Conservation (phyloP, 73 alveolate species). For the Urostyla sp. region DNA sequence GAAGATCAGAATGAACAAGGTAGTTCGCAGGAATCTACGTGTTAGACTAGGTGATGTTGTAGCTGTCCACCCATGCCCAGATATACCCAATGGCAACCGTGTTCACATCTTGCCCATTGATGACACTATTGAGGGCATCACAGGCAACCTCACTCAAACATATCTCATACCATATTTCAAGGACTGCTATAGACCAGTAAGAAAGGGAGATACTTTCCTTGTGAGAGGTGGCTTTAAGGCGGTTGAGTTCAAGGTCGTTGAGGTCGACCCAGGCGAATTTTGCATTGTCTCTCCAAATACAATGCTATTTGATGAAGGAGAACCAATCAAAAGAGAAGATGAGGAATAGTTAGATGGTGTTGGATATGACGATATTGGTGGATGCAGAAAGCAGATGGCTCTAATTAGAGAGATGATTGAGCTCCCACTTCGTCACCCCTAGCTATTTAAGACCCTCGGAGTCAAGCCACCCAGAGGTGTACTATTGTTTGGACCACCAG, state of each 20-base stretch:
- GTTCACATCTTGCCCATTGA: slow-evolving; percentile 97
- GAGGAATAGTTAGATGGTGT: slow-evolving; percentile 96
- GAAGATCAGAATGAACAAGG: slow-evolving; percentile 96
- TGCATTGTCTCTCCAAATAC: slow-evolving; percentile 98
- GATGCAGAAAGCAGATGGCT: slow-evolving; percentile 99
- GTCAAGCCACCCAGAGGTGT: slow-evolving; percentile 99
- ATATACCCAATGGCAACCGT: slow-evolving; percentile 94
- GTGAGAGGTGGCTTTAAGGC: slow-evolving; percentile 99
- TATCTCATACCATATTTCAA: slow-evolving; percentile 97
- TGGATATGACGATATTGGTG: slow-evolving; percentile 99
- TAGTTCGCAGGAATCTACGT: slow-evolving; percentile 96
- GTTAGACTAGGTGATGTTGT: slow-evolving; percentile 93
- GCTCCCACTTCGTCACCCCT: slow-evolving; percentile 97
- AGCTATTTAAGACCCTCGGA: slow-evolving; percentile 97
- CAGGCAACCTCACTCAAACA: slow-evolving; percentile 96
- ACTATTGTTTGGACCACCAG: slow-evolving; percentile 97
- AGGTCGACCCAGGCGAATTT: slow-evolving; percentile 97
- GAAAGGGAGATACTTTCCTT: slow-evolving; percentile 97
- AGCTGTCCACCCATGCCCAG: slow-evolving; percentile 84
- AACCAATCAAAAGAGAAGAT: slow-evolving; percentile 95
- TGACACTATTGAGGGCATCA: slow-evolving; percentile 97
- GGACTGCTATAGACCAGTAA: slow-evolving; percentile 98
- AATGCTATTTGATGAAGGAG: slow-evolving; percentile 97
- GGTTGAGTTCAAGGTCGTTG: slow-evolving; percentile 98
- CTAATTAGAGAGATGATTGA: slow-evolving; percentile 98